Conservation (phyloP, 2,329 filamentous ascomycete genomes). For the Fusarium transvaalense region DNA sequence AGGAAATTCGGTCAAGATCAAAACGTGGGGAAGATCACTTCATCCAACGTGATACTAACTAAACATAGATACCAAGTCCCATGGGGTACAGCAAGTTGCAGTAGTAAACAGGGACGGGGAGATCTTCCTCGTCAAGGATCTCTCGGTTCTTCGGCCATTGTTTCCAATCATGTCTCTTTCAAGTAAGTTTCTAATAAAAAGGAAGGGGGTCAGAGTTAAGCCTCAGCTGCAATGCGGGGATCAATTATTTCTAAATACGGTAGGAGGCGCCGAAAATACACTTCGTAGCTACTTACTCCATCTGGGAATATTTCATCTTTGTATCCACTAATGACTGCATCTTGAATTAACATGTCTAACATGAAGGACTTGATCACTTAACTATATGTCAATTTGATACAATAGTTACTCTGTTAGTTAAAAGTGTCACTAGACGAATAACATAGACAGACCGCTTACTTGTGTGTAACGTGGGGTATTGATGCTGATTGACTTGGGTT, state of each 20-base stretch:
- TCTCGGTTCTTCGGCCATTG: conserved; percentile 3
- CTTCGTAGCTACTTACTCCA: conserved; percentile 20
- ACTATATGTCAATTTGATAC: not conserved
- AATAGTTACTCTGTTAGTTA: not conserved
- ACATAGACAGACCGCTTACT: conserved; percentile 1
- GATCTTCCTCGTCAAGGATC: conserved; percentile 6
- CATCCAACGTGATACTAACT: not conserved
- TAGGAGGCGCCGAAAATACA: conserved; percentile 30
- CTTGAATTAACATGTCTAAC: conserved; percentile 2
- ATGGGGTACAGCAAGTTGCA: not conserved
- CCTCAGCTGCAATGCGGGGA: conserved; percentile 23
- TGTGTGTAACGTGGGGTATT: not conserved
- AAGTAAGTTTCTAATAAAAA: not conserved
- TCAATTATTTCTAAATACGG: conserved; percentile 17
- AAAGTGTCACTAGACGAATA: not conserved
- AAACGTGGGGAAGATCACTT: conserved; percentile 5
- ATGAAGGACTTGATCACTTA: not conserved
- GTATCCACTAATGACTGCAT: conserved; percentile 6
- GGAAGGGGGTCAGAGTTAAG: conserved; percentile 4
- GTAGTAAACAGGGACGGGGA: not conserved
- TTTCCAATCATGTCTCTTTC: conserved; percentile 12
- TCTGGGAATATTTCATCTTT: conserved; percentile 3
- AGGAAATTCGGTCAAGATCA: not conserved
- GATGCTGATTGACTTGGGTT: conserved; percentile 8
- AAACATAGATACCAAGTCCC: not conserved